These are phyloP conservation scores for Capronia epimyces DNA, from an alignment of 2,329 filamentous ascomycete genomes.

Conservation along the genomic window DNA sequence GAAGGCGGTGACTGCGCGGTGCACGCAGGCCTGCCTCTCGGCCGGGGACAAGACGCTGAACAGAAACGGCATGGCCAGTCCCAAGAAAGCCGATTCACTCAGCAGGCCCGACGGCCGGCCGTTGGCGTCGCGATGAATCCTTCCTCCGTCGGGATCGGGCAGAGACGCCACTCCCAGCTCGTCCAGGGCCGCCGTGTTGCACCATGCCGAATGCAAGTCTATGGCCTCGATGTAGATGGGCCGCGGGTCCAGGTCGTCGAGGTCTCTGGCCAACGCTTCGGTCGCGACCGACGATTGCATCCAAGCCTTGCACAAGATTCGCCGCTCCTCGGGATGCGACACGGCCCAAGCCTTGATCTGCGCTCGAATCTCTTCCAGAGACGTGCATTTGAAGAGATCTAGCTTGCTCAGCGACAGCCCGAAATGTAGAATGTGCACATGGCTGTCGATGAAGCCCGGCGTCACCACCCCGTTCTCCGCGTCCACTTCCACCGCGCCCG, in stretches of 20 bases:
- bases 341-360: constrained; percentile 41
- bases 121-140: constrained; percentile 42
- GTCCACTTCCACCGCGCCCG: constrained; percentile 31
- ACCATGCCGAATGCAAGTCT: constrained; percentile 50
- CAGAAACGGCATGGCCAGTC: constrained; percentile 45
- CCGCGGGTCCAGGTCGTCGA: constrained; percentile 45
- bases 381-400: constrained; percentile 40
- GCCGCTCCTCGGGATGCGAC: constrained; percentile 37
- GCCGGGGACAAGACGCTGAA: constrained; percentile 39
- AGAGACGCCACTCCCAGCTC: constrained; percentile 42
- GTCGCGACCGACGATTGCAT: constrained; percentile 46
- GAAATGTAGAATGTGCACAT: constrained; percentile 49
- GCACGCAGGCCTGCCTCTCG: constrained; percentile 41
- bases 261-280: constrained; percentile 41
- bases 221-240: constrained; percentile 48
- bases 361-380: constrained; percentile 41
- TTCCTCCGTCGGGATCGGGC: constrained; percentile 43
- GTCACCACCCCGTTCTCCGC: constrained; percentile 38
- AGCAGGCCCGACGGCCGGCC: constrained; percentile 44
- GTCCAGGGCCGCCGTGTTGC: constrained; percentile 43
- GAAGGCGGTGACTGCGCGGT: constrained; percentile 41
- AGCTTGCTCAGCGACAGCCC: constrained; percentile 45
- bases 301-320: constrained; percentile 47
- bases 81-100: constrained; percentile 44
- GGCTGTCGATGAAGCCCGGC: constrained; percentile 48